Evolutionary conservation across 805 yeast species (phyloP).

Genomic region (Candida xiaguanensis): DNA sequence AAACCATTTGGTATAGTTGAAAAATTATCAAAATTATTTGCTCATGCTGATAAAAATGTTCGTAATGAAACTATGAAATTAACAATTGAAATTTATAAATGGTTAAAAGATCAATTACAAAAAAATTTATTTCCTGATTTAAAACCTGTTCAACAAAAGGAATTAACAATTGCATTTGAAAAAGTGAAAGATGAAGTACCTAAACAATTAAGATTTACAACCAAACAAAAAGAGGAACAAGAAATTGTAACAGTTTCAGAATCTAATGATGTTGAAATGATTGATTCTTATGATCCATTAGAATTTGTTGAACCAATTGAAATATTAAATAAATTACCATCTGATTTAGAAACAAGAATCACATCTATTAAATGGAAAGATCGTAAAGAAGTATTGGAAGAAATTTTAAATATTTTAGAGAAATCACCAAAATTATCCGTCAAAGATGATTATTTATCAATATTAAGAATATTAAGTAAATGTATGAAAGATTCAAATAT

Average conservation of each 20-base stretch:
- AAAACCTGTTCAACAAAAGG: conserved; percentile 91
- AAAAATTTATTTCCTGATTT: conserved; percentile 60
- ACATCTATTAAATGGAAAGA: conserved; percentile 84
- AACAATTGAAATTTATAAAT: conserved; percentile 64
- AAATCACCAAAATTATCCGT: conserved; percentile 54
- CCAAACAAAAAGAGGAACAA: conserved; percentile 47
- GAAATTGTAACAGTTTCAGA: conserved; percentile 16
- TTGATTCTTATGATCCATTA: conserved; percentile 53
- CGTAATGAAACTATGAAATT: conserved; percentile 72
- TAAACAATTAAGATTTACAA: conserved; percentile 53
- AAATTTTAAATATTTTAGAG: conserved; percentile 42
- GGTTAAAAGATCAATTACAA: conserved; percentile 67
- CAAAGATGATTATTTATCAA: conserved; percentile 59
- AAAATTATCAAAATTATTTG: conserved; percentile 63
- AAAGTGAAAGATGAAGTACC: conserved; percentile 39
- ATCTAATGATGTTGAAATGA: conserved; percentile 27
- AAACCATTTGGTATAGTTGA: conserved; percentile 57
- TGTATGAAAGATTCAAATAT: conserved; percentile 86
- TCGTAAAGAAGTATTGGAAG: conserved; percentile 80
- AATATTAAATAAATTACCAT: conserved; percentile 63
- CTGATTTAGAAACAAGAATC: conserved; percentile 52
- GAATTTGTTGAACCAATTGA: conserved; percentile 69
- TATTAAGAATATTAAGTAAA: conserved; percentile 63
- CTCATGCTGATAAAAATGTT: conserved; percentile 83
- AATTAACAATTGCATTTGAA: conserved; percentile 66